Base-by-base conservation (phyloP, 23 red algal genomes). In the Gracilaria gracilis region DNA sequence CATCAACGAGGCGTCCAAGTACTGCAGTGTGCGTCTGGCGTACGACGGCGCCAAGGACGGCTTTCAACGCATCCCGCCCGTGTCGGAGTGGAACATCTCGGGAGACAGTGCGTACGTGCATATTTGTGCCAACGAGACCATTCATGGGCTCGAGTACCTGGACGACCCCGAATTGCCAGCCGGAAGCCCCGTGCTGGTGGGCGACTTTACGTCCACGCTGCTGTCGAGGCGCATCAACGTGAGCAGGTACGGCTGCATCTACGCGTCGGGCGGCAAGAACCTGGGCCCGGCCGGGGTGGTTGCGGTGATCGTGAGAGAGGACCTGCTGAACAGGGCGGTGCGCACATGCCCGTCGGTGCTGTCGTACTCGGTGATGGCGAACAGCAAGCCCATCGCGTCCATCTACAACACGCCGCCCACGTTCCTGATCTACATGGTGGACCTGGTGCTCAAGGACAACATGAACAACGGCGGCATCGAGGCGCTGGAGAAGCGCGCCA, bases 401-500 rank as follows among this genome's bases (percentile, higher is more conserved):
- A 37, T 89, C 29, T 89, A 89, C 71, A 89, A 89, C 51, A 89
- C 86, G 28, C 86, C 86, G 67, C 86, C 86, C 23, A 89, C 86
- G 1, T 89, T 89, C 75, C 71, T 89, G 35, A 89, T 89, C 86
- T 89, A 89, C 86, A 89, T 89, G 86, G 71, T 78, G 28, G 86
- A 80, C 55, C 71, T 89, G 32, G 86, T 89, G 49, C 59, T 89
- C 44, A 67, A 77, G 49, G 86, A 89, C 70, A 78, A 66, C 35
- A 35, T 79, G 48, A 89, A 89, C 72, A 80, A 61, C 32, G 86
- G 86, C 31, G 86, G 86, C 0, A 19, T 89, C 14, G 71, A 64
- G 0, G 86, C 51, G 0, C 16, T 89, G 38, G 72, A 89, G 86
- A 36, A 21, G 40, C 86, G 86, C 36, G 86, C 75, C 38, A 67